phyloP scores from a whole-genome alignment of 495 filamentous ascomycete species.

The Neurospora sp. region DNA sequence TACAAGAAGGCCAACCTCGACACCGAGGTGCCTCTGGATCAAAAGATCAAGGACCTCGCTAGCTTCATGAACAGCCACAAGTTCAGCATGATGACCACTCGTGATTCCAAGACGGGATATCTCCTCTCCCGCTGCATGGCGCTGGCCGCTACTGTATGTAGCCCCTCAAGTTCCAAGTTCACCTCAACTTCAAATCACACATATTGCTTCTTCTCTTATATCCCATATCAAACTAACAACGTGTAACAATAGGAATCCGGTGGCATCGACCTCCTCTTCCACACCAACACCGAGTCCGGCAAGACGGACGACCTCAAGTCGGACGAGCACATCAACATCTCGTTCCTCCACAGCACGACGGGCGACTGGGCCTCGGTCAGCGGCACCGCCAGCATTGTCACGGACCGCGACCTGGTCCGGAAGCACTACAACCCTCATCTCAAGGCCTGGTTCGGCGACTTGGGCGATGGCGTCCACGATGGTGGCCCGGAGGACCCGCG shows the following conservation, averaged over 20 bases:
- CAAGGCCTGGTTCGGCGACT: slow-evolving; percentile 83
- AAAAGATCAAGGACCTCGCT: slow-evolving; percentile 70
- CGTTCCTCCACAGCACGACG: slow-evolving; percentile 63
- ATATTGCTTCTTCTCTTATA: neutral
- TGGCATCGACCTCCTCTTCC: slow-evolving; percentile 82
- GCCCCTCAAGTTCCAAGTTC: too few species aligned
- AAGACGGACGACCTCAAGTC: slow-evolving; percentile 73
- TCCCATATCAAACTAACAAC: neutral
- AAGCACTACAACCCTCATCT: slow-evolving; percentile 70
- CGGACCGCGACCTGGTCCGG: slow-evolving; percentile 54
- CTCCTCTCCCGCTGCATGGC: slow-evolving; percentile 85
- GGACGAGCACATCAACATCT: slow-evolving; percentile 74
- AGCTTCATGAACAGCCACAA: slow-evolving; percentile 59
- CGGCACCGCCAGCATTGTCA: slow-evolving; percentile 56
- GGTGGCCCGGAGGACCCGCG: slow-evolving; percentile 73
- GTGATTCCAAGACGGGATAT: slow-evolving; percentile 44
- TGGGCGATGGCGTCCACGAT: slow-evolving; percentile 81
- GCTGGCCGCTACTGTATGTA: slow-evolving; percentile 63
- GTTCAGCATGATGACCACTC: slow-evolving; percentile 69
- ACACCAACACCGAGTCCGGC: slow-evolving; percentile 86
- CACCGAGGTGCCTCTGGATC: slow-evolving; percentile 48
- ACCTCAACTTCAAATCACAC: neutral
- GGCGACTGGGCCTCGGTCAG: slow-evolving; percentile 72
- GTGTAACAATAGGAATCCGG: slow-evolving; percentile 48
- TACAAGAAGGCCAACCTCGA: slow-evolving; percentile 68